Percentiles rank a stretch among this genome's conserved stretches.
These are phyloP conservation scores for Fomitopsis pinicola DNA, from an alignment of 1,284 basidiomycete species.

Conservation along the genomic window DNA sequence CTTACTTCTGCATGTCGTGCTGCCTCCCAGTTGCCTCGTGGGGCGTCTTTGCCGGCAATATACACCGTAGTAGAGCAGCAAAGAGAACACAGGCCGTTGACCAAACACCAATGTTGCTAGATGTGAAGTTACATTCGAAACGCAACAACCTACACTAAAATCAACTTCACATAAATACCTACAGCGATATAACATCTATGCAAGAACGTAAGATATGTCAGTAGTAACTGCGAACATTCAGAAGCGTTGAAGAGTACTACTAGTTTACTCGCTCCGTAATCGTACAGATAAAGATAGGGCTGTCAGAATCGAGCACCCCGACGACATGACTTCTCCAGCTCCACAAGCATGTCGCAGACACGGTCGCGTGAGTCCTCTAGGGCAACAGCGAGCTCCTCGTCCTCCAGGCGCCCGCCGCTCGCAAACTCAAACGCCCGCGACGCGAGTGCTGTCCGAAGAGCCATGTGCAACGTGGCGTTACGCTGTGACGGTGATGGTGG, in stretches of 20 bases:
- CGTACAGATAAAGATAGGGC: not conserved
- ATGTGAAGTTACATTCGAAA: not conserved
- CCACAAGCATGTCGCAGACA: slow-evolving; percentile 62
- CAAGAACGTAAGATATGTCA: not conserved
- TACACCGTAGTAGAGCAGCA: no score
- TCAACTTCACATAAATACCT: not conserved
- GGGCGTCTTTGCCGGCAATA: not conserved
- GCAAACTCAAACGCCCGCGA: slow-evolving; percentile 53
- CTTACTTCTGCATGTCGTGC: no score
- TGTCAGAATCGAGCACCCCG: slow-evolving; percentile 6
- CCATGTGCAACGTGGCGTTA: slow-evolving; percentile 35
- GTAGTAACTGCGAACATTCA: not conserved
- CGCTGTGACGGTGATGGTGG: slow-evolving; percentile 49
- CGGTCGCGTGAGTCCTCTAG: slow-evolving; percentile 67
- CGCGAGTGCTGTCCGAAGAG: slow-evolving; percentile 49
- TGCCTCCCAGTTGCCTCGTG: no score
- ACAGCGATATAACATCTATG: not conserved
- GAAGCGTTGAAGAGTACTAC: not conserved
- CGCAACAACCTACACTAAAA: not conserved
- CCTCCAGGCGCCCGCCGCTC: slow-evolving; percentile 24
- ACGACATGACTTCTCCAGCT: slow-evolving; percentile 24
- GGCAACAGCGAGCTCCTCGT: slow-evolving; percentile 26
- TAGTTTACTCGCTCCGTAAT: not conserved
- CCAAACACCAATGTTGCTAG: not conserved
- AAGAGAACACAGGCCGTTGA: no score